Base-by-base conservation (phyloP, 352 stramenopile species). In the Phytophthora boehmeriae region DNA sequence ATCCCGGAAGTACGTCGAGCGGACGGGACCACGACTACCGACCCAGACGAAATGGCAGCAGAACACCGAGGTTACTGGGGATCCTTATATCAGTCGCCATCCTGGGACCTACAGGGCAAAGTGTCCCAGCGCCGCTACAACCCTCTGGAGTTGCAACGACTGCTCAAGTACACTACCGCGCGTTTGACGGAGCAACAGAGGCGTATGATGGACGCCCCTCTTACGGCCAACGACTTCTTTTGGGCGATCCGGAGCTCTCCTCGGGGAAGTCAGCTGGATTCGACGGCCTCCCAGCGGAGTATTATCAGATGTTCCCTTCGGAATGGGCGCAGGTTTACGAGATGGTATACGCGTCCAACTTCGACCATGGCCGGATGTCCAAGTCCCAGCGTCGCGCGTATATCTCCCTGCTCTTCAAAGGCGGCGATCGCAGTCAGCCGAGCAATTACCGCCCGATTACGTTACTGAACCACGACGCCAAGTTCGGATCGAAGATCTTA, bases 361-460 rank as follows among this genome's bases (percentile, higher is more conserved):
- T 56, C 0, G 6, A 45, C 4, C 6, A 38, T 8, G 32, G 34
- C 10, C 44, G 44, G 1, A 51, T 55, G 48, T 23, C 48, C 14
- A 56, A 56, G 20, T 56, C 47, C 22, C 49, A 56, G 1, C 49
- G 49, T 1, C 22, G 56, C 4, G 45, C 46, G 3, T 28, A 57
- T 13, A 17, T 63, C 11, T 63, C 28, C 8, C 19, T 63, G n/a
- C 19, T 63, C 0, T 52, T 52, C 19, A 57, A 57, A 30, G 27
- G n/a, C 2, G 46, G 46, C 5, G 46, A 56, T n/a, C 55, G 36
- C 9, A 46, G 0, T 0, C 13, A 35, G 19, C 56, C 56, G 1
- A 41, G 35, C 20, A 63, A 57, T 20, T 57, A 63, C 36, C 46
- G 56, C 3, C 38, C 56, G 2, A 36, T 63, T 5, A 57, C 56